Conservation (phyloP, 2,329 filamentous ascomycete species). For the Trichophyton benhamiae region DNA sequence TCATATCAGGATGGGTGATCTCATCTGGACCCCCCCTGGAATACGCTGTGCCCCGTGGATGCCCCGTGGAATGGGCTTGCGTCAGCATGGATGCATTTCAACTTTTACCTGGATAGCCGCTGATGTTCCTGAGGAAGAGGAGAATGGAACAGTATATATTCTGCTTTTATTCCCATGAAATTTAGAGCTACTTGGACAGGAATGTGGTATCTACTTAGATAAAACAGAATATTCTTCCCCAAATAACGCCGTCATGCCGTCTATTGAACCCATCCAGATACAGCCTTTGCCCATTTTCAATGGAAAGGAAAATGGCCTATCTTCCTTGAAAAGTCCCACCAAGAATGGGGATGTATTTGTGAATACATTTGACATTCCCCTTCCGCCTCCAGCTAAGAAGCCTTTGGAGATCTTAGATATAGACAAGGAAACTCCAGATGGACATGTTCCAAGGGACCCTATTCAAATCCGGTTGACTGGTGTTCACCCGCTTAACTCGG, state of each 20-base stretch:
- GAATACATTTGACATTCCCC: conserved; percentile 28
- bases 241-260: not conserved
- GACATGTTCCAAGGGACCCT: conserved; percentile 65
- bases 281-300: not conserved
- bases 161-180: not conserved
- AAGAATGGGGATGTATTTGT: not conserved
- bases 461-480: conserved; percentile 78
- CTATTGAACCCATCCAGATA: not conserved
- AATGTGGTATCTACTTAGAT: not conserved
- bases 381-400: conserved; percentile 52
- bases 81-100: not conserved
- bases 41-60: not conserved
- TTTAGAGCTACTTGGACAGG: not conserved
- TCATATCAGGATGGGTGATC: not conserved
- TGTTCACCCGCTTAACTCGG: conserved; percentile 81
- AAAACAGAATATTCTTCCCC: not conserved
- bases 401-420: conserved; percentile 55
- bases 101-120: not conserved
- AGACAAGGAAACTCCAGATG: conserved; percentile 73
- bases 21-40: not conserved
- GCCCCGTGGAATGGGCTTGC: not conserved
- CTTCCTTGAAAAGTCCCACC: not conserved
- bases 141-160: not conserved
- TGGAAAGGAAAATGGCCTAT: not conserved
- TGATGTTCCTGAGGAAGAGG: not conserved